A percentile compares a stretch with the other conserved stretches of the same genome.
These are phyloP conservation scores for Penicillium paradoxum DNA, from an alignment of 495 filamentous ascomycete species.

Conservation along the genomic window DNA sequence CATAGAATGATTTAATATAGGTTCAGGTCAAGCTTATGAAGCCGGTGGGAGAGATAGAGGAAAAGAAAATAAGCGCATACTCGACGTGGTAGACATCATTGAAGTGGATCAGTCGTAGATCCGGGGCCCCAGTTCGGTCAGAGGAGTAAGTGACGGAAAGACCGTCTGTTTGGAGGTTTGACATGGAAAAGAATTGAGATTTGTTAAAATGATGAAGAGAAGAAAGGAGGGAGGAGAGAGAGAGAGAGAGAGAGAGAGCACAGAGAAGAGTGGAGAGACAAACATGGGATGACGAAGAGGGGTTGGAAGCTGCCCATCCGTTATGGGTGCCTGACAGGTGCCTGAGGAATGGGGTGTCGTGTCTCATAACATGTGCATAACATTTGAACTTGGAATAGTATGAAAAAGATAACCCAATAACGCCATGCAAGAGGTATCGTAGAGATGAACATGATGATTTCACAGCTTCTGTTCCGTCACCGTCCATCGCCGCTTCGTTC, in stretches of 20 bases:
- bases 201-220: neutral
- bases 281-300: conserved; percentile 1
- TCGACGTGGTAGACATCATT: conserved; percentile 94
- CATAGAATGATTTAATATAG: neutral
- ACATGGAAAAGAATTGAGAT: conserved; percentile 19
- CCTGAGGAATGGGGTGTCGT: conserved; percentile 8
- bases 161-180: conserved; percentile 29
- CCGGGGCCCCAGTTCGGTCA: conserved; percentile 51
- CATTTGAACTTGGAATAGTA: no score
- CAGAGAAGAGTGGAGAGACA: conserved; percentile 6
- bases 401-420: conserved; percentile 1
- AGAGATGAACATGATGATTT: conserved; percentile 5
- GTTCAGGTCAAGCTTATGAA: neutral
- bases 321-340: conserved; percentile 6
- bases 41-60: neutral
- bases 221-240: neutral
- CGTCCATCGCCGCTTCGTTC: conserved; percentile 41
- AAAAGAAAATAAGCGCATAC: conserved; percentile 25
- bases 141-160: conserved; percentile 50
- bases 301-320: no score
- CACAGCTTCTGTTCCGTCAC: conserved; percentile 38
- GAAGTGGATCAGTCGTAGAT: conserved; percentile 78
- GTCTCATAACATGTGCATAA: neutral
- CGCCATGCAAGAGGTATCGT: conserved; percentile 30
- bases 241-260: conserved; percentile 1